Evolutionary conservation across 2,329 filamentous ascomycete genomes (phyloP).

Genomic region (Fusarium sp.): DNA sequence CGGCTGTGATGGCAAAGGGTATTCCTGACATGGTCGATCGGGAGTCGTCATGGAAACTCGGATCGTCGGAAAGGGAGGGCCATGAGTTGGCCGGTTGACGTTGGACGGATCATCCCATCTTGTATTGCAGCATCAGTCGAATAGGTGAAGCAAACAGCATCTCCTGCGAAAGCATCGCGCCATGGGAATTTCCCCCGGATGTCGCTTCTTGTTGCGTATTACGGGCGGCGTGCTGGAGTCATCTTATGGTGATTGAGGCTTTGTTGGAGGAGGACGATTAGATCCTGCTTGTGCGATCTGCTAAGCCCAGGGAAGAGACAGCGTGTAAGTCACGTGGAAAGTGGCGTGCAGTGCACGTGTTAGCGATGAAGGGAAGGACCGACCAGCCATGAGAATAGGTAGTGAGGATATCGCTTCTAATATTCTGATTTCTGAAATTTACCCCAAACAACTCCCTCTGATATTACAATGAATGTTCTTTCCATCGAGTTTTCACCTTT

Average conservation of each 20-base stretch:
- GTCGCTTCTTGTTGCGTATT: constrained; percentile 13
- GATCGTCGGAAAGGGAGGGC: constrained; percentile 32
- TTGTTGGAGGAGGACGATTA: constrained; percentile 36
- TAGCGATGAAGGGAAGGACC: not conserved
- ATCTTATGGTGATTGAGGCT: constrained; percentile 31
- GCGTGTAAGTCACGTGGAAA: constrained; percentile 33
- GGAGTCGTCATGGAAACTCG: constrained; percentile 28
- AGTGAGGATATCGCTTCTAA: not conserved
- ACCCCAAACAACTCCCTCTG: not conserved
- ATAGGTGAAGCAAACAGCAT: constrained; percentile 1
- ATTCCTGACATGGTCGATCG: constrained; percentile 8
- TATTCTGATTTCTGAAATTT: too few relatives aligned
- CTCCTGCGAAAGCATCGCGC: constrained; percentile 1
- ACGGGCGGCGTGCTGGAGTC: constrained; percentile 17
- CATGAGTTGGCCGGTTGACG: constrained; percentile 7
- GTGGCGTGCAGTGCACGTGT: constrained; percentile 9
- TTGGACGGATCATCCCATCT: constrained; percentile 13
- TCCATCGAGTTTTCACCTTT: not conserved
- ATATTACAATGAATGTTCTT: not conserved
- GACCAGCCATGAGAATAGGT: not conserved
- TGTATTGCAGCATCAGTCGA: constrained; percentile 1
- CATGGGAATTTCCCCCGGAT: not conserved
- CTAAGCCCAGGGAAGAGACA: constrained; percentile 19
- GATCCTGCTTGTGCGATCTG: constrained; percentile 38
- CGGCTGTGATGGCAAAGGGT: not conserved